Evolutionary conservation across 176 grass and related monocot genomes (phyloP), one percentile per base, ranked within the genome.

Genomic region (Aegilops bicornis): DNA sequence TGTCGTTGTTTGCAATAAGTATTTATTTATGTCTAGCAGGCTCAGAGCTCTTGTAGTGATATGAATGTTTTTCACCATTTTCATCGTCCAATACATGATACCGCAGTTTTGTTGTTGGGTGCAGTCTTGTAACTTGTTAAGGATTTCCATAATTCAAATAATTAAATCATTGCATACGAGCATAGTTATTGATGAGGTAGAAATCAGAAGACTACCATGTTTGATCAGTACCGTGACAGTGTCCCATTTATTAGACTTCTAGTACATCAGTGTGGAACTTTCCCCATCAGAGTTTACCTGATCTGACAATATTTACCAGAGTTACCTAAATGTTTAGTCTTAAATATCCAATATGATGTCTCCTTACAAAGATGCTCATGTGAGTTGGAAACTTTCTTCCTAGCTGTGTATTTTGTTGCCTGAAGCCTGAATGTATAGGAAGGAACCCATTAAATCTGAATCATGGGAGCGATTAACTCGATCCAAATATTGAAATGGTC

Each of bases 111-210:
- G 56, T 84, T 83, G 56, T 48, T 37, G 78, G 86, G 50, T 73
- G 86, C 43, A 95, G 61, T 48, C 80, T 92, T 88, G 93, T 95
- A 90, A 48, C 48, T 47, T 58, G 56, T 64, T 40, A 37, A 35
- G 35, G 35, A 36, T 36, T 36, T 36, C 35, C 35, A 1, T 36
- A 36, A 36, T 36, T 36, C 35, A 36, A 4, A 70, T 47, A 20
- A 69, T 27, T 66, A 23, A 31, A 31, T 72, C 16, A 27, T n/a
- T 73, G 27, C 27, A 27, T 27, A 27, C 1, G 27, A 27, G 39
- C 64, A 40, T 40, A 40, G n/a, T n/a, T 40, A 42, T 61, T 27
- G 32, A 15, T 81, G 9, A 45, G 60, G 27, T 72, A 40, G 10
- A 78, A 64, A 77, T 31, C 27, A 37, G 19, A 42, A 23, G 17